Conservation (phyloP, 2,329 filamentous ascomycete genomes). For the Alternaria consortialis region DNA sequence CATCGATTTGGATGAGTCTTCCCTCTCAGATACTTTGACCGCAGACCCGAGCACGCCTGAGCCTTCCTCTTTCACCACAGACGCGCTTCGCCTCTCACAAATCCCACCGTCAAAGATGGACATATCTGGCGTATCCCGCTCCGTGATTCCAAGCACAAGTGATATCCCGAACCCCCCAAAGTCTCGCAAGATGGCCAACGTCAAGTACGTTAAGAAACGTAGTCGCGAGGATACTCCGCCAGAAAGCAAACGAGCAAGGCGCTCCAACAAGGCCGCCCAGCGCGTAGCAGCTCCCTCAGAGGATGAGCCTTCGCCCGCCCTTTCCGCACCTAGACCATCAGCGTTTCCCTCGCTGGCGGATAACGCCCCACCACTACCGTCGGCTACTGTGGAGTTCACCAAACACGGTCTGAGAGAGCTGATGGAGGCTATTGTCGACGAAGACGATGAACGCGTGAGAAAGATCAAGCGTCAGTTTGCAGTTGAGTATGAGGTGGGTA, state of each 20-base stretch:
- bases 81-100: not conserved
- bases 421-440: slow-evolving; percentile 5
- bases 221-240: not conserved
- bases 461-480: slow-evolving; percentile 11
- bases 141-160: not conserved
- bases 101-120: not conserved
- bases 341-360: slow-evolving; percentile 16
- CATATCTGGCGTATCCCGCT: not conserved
- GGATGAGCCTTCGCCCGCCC: not conserved
- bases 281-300: not conserved
- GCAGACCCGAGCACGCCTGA: not conserved
- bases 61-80: not conserved
- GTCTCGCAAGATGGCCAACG: slow-evolving; percentile 12
- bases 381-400: not conserved
- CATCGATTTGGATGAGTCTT: not conserved
- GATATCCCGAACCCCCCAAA: not conserved
- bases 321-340: slow-evolving; percentile 5
- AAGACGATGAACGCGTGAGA: not conserved
- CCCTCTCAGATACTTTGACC: not conserved
- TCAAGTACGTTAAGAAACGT: slow-evolving; percentile 6
- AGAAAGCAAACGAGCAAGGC: not conserved
- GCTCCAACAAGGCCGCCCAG: not conserved
- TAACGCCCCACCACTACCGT: not conserved
- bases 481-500: slow-evolving; percentile 10
- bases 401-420: slow-evolving; percentile 8